Evolutionary conservation across 2,329 filamentous ascomycete species (phyloP).

Genomic region (Sordariomycetes sp.): DNA sequence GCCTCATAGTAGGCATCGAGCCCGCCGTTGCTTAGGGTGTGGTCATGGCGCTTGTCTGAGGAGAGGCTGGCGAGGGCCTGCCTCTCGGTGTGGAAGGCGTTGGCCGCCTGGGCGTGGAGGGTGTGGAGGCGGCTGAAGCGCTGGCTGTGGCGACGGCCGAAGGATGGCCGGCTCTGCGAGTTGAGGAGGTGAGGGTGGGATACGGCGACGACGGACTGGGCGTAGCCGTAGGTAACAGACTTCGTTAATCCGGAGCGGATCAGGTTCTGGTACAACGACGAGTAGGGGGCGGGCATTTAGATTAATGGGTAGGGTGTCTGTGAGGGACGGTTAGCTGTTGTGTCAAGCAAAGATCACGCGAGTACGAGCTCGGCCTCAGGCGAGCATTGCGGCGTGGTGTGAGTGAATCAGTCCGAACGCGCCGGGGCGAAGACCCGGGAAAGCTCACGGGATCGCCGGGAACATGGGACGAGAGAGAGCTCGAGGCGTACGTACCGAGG

Average conservation of each 20-base stretch:
- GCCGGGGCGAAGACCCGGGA: not conserved
- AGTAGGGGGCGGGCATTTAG: slow-evolving; percentile 84
- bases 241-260: slow-evolving; percentile 93
- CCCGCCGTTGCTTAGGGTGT: slow-evolving; percentile 41
- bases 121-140: slow-evolving; percentile 42
- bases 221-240: slow-evolving; percentile 95
- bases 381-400: not conserved
- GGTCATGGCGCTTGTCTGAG: slow-evolving; percentile 43
- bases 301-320: slow-evolving; percentile 21
- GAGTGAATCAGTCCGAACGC: not conserved
- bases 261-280: slow-evolving; percentile 64
- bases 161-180: slow-evolving; percentile 57
- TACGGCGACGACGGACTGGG: slow-evolving; percentile 92
- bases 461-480: not conserved
- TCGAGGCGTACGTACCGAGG: slow-evolving; percentile 40
- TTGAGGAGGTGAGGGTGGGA: slow-evolving; percentile 71
- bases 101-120: slow-evolving; percentile 57
- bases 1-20: slow-evolving; percentile 89
- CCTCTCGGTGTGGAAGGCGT: slow-evolving; percentile 59
- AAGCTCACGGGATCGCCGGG: not conserved
- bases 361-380: not conserved
- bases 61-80: slow-evolving; percentile 33
- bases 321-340: not conserved
- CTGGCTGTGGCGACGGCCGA: slow-evolving; percentile 45
- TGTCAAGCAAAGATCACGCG: not conserved